These are phyloP conservation scores for Fusarium sp. DNA, from an alignment of 2,329 filamentous ascomycete genomes.

Conservation along the genomic window DNA sequence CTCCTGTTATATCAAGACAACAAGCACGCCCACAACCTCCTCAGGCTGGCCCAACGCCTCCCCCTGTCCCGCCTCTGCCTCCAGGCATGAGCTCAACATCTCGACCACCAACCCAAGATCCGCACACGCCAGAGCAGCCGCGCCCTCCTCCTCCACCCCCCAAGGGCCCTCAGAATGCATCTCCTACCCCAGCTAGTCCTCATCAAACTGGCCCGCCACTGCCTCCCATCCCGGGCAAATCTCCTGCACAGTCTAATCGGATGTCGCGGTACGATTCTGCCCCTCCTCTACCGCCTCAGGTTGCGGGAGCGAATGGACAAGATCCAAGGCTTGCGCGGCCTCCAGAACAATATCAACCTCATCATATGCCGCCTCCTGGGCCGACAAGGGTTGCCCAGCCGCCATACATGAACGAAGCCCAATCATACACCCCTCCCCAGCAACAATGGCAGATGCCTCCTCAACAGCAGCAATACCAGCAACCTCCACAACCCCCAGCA, in stretches of 20 bases:
- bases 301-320: slow-evolving; percentile 18
- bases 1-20: slow-evolving; percentile 84
- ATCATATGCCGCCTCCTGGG: slow-evolving; percentile 28
- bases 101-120: slow-evolving; percentile 51
- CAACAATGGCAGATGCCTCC: slow-evolving; percentile 42
- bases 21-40: slow-evolving; percentile 57
- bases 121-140: slow-evolving; percentile 47
- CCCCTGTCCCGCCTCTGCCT: slow-evolving; percentile 79
- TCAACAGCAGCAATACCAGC: slow-evolving; percentile 34
- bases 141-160: slow-evolving; percentile 66
- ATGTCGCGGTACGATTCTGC: slow-evolving; percentile 61
- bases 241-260: slow-evolving; percentile 29
- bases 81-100: slow-evolving; percentile 65
- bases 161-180: slow-evolving; percentile 59
- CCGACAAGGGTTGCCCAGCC: slow-evolving; percentile 25
- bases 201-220: slow-evolving; percentile 47
- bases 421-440: slow-evolving; percentile 31
- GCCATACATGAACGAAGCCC: slow-evolving; percentile 31
- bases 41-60: slow-evolving; percentile 59
- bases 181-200: slow-evolving; percentile 38
- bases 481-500: slow-evolving; percentile 37
- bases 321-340: slow-evolving; percentile 27
- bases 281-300: slow-evolving; percentile 57
- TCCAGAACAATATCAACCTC: slow-evolving; percentile 34
- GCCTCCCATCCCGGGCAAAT: slow-evolving; percentile 38